These are phyloP conservation scores for Exophiala viscosa DNA, from an alignment of 2,329 filamentous ascomycete genomes.

Conservation along the genomic window DNA sequence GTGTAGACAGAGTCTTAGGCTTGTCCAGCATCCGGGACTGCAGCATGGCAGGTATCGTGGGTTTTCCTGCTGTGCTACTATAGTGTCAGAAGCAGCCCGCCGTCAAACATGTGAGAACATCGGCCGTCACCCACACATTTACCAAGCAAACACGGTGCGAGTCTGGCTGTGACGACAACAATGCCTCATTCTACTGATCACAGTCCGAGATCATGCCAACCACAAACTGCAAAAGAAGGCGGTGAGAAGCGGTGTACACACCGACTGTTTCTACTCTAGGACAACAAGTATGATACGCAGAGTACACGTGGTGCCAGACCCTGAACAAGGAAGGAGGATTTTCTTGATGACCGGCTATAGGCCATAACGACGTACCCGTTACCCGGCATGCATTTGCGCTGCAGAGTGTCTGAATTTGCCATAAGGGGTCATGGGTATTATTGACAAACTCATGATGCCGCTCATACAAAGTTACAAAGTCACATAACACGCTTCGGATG, in stretches of 20 bases:
- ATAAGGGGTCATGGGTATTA: no score
- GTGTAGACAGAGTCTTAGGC: no score
- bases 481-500: no score
- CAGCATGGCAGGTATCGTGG: no score
- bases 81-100: slow-evolving; percentile 1
- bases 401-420: no score
- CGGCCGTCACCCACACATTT: neutral
- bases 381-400: no score
- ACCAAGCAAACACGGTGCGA: neutral
- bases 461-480: no score
- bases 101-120: neutral
- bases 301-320: neutral
- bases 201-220: neutral
- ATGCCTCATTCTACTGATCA: neutral
- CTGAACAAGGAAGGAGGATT: neutral
- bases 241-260: slow-evolving; percentile 20
- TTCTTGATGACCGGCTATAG: no score
- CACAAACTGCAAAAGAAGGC: neutral
- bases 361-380: no score
- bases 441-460: no score
- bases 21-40: no score
- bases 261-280: slow-evolving; percentile 7
- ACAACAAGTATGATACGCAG: neutral
- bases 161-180: slow-evolving; percentile 3
- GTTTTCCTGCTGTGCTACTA: no score